Evolutionary conservation across 768 basidiomycete genomes (phyloP).

Genomic region (Mycena amicta): DNA sequence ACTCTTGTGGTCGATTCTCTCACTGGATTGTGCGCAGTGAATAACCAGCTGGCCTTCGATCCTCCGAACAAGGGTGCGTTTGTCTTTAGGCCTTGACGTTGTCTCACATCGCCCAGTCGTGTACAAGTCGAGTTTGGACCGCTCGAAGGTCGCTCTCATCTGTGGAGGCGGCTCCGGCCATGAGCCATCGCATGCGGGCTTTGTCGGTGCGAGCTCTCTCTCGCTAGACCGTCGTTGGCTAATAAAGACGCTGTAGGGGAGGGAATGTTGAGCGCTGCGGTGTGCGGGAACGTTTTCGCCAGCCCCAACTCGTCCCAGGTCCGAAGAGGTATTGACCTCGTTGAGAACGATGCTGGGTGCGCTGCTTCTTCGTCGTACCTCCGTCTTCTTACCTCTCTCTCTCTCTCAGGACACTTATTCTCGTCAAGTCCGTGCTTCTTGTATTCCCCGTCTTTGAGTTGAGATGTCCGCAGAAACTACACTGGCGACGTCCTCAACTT

Average conservation of each 20-base stretch:
- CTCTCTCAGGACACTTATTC: constrained; percentile 67
- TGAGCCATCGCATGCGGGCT: constrained; percentile 88
- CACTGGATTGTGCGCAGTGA: constrained; percentile 67
- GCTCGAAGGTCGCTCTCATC: constrained; percentile 71
- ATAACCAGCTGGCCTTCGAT: constrained; percentile 76
- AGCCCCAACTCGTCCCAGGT: constrained; percentile 89
- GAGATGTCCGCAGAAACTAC: constrained; percentile 61
- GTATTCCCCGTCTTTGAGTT: neutral
- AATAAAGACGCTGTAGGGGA: constrained; percentile 45
- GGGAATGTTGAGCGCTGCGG: constrained; percentile 81
- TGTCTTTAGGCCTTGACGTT: constrained; percentile 10
- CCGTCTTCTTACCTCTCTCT: neutral
- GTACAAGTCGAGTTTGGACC: constrained; percentile 57
- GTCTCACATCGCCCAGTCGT: constrained; percentile 51
- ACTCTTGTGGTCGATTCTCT: constrained; percentile 80
- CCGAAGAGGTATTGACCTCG: constrained; percentile 74
- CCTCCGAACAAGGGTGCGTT: constrained; percentile 64
- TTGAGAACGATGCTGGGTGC: constrained; percentile 73
- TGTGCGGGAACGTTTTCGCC: constrained; percentile 89
- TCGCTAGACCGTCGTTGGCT: too few species aligned
- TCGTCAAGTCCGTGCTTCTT: constrained; percentile 65
- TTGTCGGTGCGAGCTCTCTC: constrained; percentile 88
- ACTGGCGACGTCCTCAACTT: constrained; percentile 93
- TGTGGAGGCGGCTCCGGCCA: constrained; percentile 90
- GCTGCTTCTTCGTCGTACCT: constrained; percentile 20